phyloP scores from a whole-genome alignment of 2,329 filamentous ascomycete genomes.

The Phyllosticta citribraziliensis region DNA sequence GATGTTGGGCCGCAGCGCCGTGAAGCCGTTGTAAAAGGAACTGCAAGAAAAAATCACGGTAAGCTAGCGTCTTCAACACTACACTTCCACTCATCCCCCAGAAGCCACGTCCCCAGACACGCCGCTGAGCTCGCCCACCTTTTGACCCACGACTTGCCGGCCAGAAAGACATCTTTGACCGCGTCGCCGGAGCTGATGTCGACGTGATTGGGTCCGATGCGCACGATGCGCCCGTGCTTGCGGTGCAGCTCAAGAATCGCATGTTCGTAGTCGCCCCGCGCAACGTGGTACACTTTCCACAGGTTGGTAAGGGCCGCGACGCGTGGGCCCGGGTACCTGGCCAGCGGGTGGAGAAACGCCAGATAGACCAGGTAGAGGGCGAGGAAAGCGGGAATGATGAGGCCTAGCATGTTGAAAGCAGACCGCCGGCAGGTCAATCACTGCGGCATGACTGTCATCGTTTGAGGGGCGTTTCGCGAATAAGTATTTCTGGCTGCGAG shows the following conservation, averaged over 20 bases:
- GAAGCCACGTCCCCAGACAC: not conserved
- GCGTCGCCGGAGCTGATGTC: slow-evolving; percentile 2
- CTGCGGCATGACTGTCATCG: too few relatives aligned
- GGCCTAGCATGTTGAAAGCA: not conserved
- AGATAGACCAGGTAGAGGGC: slow-evolving; percentile 23
- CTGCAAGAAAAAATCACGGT: not conserved
- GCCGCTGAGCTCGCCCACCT: not conserved
- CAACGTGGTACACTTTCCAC: not conserved
- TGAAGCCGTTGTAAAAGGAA: not conserved
- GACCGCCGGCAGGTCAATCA: too few relatives aligned
- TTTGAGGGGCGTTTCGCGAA: too few relatives aligned
- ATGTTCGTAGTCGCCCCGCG: not conserved
- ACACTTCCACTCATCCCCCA: not conserved
- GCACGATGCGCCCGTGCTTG: not conserved
- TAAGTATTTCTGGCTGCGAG: not conserved
- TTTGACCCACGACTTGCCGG: not conserved
- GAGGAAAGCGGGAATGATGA: not conserved
- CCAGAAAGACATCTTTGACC: not conserved
- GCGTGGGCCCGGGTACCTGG: slow-evolving; percentile 34
- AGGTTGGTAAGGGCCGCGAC: slow-evolving; percentile 27
- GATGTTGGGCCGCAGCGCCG: not conserved
- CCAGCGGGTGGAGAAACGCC: slow-evolving; percentile 33
- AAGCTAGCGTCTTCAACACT: not conserved
- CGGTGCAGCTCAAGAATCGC: not conserved
- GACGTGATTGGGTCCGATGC: not conserved